Evolutionary conservation across 768 basidiomycete genomes (phyloP).

Genomic region (Lepiota brunneoincarnata): DNA sequence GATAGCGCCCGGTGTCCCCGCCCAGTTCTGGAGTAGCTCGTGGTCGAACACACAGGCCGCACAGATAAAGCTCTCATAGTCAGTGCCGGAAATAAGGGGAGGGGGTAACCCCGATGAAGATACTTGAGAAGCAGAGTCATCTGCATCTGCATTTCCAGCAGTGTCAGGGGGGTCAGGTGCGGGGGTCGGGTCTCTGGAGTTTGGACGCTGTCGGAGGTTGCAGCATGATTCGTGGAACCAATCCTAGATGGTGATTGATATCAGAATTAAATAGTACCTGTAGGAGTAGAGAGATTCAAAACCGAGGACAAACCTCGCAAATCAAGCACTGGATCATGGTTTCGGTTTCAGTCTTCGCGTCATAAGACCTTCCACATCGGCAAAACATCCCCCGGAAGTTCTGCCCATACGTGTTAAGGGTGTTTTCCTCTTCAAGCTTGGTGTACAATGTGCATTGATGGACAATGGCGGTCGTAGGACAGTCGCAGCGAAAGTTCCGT

Average conservation of each 20-base stretch:
- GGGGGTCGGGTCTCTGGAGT: constrained; percentile 41
- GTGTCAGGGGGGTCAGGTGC: constrained; percentile 16
- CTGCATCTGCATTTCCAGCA: constrained; percentile 30
- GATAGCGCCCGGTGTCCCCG: constrained; percentile 64
- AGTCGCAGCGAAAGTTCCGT: constrained; percentile 80
- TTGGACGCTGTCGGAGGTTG: constrained; percentile 68
- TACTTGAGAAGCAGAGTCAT: constrained; percentile 55
- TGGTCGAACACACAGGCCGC: constrained; percentile 60
- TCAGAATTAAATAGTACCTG: background rate
- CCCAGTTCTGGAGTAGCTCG: constrained; percentile 53
- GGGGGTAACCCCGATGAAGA: constrained; percentile 67
- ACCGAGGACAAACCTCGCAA: constrained; percentile 64
- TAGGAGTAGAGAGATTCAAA: constrained; percentile 4
- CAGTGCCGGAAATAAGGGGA: constrained; percentile 59
- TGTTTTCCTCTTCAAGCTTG: constrained; percentile 51
- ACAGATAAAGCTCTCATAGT: constrained; percentile 80
- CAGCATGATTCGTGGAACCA: constrained; percentile 93
- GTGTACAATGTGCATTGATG: constrained; percentile 66
- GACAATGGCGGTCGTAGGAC: constrained; percentile 62
- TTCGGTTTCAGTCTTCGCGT: constrained; percentile 70
- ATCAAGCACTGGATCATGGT: constrained; percentile 88
- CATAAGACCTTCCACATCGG: constrained; percentile 69
- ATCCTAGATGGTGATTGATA: constrained; percentile 46
- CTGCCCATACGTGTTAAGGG: constrained; percentile 62
- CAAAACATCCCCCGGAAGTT: constrained; percentile 76